Conservation (phyloP, 805 yeast species). For the Candida pseudofarinosa region DNA sequence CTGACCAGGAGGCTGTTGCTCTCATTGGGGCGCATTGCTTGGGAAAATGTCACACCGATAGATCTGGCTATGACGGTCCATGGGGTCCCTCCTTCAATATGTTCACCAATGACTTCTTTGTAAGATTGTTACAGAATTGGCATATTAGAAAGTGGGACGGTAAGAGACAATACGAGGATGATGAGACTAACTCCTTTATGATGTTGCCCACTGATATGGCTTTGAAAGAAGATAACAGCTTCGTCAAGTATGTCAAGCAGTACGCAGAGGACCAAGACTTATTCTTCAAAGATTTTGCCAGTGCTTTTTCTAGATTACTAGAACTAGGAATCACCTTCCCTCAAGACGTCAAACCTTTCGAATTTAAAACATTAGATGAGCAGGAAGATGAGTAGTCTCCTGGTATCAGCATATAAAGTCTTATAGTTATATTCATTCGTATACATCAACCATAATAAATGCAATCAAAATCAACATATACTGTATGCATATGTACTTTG, state of each 20-base stretch:
- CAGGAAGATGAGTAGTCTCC: conserved; percentile 41
- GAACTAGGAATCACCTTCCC: conserved; percentile 51
- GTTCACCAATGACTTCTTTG: conserved; percentile 40
- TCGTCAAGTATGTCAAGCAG: conserved; percentile 42
- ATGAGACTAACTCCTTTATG: conserved; percentile 40
- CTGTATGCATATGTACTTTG: too few relatives aligned
- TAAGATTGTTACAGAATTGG: conserved; percentile 50
- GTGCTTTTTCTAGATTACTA: conserved; percentile 42
- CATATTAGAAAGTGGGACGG: conserved; percentile 41
- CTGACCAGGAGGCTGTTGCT: conserved; percentile 38
- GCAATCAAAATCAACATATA: background rate
- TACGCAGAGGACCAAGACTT: conserved; percentile 48
- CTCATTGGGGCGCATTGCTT: conserved; percentile 41
- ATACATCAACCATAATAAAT: background rate
- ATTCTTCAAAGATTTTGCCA: conserved; percentile 48
- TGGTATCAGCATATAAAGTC: background rate
- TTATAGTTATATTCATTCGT: background rate
- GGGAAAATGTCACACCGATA: conserved; percentile 35
- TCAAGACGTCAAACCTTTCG: conserved; percentile 37
- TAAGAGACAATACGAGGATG: conserved; percentile 37
- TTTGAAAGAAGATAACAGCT: conserved; percentile 43
- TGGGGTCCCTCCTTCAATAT: conserved; percentile 42
- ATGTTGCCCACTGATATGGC: conserved; percentile 60
- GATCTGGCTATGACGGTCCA: conserved; percentile 40
- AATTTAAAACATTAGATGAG: conserved; percentile 67